phyloP scores from a whole-genome alignment of 2,329 filamentous ascomycete genomes.

The Pyrenochaeta sp. region DNA sequence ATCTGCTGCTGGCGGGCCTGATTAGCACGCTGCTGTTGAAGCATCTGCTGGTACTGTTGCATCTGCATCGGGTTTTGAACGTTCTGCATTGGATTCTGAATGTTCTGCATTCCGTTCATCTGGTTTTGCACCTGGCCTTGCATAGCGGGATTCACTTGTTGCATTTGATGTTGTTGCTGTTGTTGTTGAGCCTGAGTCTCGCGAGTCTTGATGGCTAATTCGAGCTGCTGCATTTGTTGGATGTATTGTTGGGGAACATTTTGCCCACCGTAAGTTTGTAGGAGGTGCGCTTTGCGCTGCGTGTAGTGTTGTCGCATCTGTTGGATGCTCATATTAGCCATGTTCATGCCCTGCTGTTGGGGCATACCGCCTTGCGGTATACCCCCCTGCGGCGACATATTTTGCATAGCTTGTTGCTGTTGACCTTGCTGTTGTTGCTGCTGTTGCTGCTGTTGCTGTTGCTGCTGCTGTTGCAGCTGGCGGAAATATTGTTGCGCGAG shows the following conservation, averaged over 20 bases:
- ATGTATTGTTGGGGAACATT: constrained; percentile 37
- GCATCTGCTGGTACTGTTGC: constrained; percentile 45
- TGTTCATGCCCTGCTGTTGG: constrained; percentile 28
- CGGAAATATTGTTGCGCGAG: constrained; percentile 37
- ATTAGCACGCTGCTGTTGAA: constrained; percentile 45
- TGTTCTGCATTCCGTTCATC: constrained; percentile 28
- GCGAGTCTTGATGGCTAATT: constrained; percentile 34
- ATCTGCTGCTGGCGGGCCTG: constrained; percentile 46
- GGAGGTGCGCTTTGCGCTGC: constrained; percentile 33
- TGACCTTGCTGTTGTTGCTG: constrained; percentile 36
- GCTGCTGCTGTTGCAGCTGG: constrained; percentile 34
- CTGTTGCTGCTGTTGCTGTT: constrained; percentile 27
- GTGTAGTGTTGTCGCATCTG: constrained; percentile 37
- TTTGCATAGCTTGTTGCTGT: constrained; percentile 34
- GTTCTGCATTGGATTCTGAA: constrained; percentile 26
- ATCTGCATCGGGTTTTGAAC: constrained; percentile 40
- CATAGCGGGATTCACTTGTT: constrained; percentile 23
- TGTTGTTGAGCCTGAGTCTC: constrained; percentile 27
- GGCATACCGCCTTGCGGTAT: constrained; percentile 32
- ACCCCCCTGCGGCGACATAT: constrained; percentile 35
- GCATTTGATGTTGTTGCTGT: constrained; percentile 26
- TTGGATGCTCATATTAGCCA: constrained; percentile 38
- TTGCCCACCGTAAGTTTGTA: constrained; percentile 30
- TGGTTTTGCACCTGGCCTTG: constrained; percentile 36
- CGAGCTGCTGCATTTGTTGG: constrained; percentile 39